Percentiles rank a stretch among this genome's conserved stretches.
phyloP scores from a whole-genome alignment of 768 basidiomycete species.

The Coprinopsis cinerea region DNA sequence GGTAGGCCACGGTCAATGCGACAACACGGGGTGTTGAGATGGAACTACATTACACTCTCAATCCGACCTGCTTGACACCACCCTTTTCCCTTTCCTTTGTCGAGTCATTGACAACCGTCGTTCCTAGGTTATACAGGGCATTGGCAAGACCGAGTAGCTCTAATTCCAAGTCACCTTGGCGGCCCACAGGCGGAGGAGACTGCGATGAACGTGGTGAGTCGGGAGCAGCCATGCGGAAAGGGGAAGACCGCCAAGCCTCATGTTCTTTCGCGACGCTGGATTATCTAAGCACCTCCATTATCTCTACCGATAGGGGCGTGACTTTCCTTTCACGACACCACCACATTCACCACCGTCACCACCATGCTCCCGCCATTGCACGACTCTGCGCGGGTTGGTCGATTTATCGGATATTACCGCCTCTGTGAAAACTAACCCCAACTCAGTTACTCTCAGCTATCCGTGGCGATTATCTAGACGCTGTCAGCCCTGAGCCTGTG shows the following conservation, averaged over 20 bases:
- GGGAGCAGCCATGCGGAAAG: conserved; percentile 31
- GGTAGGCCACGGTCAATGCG: conserved; percentile 6
- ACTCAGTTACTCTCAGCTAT: neutral
- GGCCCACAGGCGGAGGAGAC: conserved; percentile 62
- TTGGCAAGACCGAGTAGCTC: conserved; percentile 74
- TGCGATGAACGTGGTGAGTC: conserved; percentile 72
- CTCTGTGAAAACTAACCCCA: too few species aligned
- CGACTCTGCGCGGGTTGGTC: too few species aligned
- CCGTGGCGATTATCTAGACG: neutral
- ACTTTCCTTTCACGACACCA: too few species aligned
- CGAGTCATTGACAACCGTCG: conserved; percentile 77
- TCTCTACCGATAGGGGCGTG: neutral
- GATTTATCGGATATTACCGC: too few species aligned
- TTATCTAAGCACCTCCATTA: too few species aligned
- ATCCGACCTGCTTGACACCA: conserved; percentile 71
- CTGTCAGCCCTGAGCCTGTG: conserved; percentile 4
- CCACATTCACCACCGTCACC: too few species aligned
- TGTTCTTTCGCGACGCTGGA: too few species aligned
- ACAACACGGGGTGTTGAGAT: neutral
- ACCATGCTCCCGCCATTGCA: too few species aligned
- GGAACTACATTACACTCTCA: conserved; percentile 52
- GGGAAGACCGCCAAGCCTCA: too few species aligned
- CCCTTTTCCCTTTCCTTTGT: conserved; percentile 74
- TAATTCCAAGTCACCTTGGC: conserved; percentile 69
- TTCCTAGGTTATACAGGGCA: conserved; percentile 74